phyloP scores from a whole-genome alignment of 257 asterid genomes.

The Parsonsia alboflavescens region DNA sequence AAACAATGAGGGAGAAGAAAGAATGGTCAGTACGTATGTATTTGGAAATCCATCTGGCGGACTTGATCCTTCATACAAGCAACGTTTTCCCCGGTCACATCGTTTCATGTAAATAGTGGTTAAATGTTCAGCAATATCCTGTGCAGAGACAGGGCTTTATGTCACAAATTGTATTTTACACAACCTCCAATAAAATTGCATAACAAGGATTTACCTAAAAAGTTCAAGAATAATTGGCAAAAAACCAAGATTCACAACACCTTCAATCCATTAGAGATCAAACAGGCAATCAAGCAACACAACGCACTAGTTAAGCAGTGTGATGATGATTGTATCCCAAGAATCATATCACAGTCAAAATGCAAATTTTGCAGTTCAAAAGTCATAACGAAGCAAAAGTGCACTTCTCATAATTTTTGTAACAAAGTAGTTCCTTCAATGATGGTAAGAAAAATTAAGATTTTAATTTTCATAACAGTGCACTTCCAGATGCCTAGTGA shows the following conservation, averaged over 20 bases:
- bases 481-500: neutral
- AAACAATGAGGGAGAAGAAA: neutral
- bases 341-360: neutral
- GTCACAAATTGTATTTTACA: conserved; percentile 4
- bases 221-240: neutral
- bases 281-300: neutral
- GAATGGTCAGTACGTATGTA: conserved; percentile 31
- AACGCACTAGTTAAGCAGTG: neutral
- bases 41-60: conserved; percentile 80
- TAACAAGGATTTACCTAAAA: neutral
- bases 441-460: neutral
- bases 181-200: neutral
- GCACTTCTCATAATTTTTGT: neutral
- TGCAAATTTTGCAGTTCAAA: neutral
- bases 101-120: conserved; percentile 77
- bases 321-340: neutral
- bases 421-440: neutral
- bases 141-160: conserved; percentile 12
- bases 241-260: neutral
- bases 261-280: neutral
- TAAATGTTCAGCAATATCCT: conserved; percentile 98
- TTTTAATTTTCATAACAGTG: too few relatives aligned
- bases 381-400: neutral
- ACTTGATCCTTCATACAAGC: conserved; percentile 90
- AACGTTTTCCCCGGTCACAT: conserved; percentile 87